These are phyloP conservation scores for Diplodia intermedia DNA, from an alignment of 2,329 filamentous ascomycete species.

Conservation along the genomic window DNA sequence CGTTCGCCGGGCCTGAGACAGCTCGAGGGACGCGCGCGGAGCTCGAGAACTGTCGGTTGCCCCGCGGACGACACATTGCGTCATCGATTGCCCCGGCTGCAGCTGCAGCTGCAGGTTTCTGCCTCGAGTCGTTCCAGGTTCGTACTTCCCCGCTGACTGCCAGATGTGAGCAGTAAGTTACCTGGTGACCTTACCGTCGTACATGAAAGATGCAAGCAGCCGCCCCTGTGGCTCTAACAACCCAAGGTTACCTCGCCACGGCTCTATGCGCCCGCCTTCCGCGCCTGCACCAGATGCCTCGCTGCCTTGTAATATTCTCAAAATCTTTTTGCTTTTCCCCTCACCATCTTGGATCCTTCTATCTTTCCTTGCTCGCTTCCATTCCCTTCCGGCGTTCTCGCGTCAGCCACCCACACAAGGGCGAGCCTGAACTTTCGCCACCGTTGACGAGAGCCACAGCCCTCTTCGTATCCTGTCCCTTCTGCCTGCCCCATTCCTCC, in stretches of 20 bases:
- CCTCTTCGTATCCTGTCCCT: slow-evolving; percentile 2
- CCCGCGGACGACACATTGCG: slow-evolving; percentile 7
- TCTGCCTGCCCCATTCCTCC: neutral
- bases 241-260: slow-evolving; percentile 16
- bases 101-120: neutral
- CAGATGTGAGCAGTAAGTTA: slow-evolving; percentile 7
- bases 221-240: slow-evolving; percentile 18
- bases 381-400: neutral
- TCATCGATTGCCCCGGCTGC: slow-evolving; percentile 7
- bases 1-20: slow-evolving; percentile 19
- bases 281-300: neutral
- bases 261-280: neutral
- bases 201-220: slow-evolving; percentile 10
- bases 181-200: slow-evolving; percentile 7
- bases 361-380: neutral
- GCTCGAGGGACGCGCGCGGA: neutral
- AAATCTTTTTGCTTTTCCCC: neutral
- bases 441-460: neutral
- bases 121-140: neutral
- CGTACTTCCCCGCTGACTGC: slow-evolving; percentile 14
- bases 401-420: slow-evolving; percentile 12
- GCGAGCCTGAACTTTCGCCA: neutral
- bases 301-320: no score
- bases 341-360: neutral
- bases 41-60: neutral